A percentile compares a stretch with the other conserved stretches of the same genome.
These are phyloP conservation scores for Pelargonium cotyledonis DNA, from an alignment of 441 rosid species.

Conservation along the genomic window DNA sequence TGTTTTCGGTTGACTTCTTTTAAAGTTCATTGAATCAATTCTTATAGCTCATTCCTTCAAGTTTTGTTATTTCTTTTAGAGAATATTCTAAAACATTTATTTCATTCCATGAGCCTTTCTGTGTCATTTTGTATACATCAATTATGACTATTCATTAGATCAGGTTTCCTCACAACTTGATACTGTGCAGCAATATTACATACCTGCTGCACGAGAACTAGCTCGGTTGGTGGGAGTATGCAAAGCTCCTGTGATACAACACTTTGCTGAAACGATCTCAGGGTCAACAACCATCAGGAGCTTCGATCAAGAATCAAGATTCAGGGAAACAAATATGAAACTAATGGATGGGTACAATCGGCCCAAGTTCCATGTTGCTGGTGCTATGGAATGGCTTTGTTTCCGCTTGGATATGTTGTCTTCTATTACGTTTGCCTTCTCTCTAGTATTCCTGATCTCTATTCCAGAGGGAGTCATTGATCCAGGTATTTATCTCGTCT, in stretches of 20 bases:
- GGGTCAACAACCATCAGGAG: constrained; percentile 82
- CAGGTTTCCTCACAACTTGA: not conserved
- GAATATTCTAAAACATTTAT: too few relatives aligned
- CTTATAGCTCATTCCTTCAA: too few relatives aligned
- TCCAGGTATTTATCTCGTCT: constrained; percentile 46
- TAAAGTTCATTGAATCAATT: too few relatives aligned
- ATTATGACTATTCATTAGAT: too few relatives aligned
- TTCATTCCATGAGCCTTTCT: too few relatives aligned
- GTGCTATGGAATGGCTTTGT: constrained; percentile 84
- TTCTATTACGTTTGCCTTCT: constrained; percentile 58
- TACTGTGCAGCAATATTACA: constrained; percentile 61
- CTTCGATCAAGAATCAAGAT: constrained; percentile 72
- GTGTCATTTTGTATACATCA: too few relatives aligned
- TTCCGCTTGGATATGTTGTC: constrained; percentile 76
- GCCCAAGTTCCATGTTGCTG: constrained; percentile 58
- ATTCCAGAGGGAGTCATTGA: constrained; percentile 60
- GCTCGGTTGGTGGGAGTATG: constrained; percentile 66
- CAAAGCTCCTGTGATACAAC: constrained; percentile 82
- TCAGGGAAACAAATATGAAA: constrained; percentile 52
- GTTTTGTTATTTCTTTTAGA: too few relatives aligned
- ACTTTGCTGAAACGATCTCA: constrained; percentile 72
- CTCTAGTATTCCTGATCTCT: constrained; percentile 55
- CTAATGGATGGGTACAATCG: constrained; percentile 65
- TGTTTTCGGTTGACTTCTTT: too few relatives aligned
- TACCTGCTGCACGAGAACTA: constrained; percentile 75